A percentile compares a stretch with the other conserved stretches of the same genome.
phyloP scores from a whole-genome alignment of 2,329 filamentous ascomycete genomes.

The Biscogniauxia marginata region DNA sequence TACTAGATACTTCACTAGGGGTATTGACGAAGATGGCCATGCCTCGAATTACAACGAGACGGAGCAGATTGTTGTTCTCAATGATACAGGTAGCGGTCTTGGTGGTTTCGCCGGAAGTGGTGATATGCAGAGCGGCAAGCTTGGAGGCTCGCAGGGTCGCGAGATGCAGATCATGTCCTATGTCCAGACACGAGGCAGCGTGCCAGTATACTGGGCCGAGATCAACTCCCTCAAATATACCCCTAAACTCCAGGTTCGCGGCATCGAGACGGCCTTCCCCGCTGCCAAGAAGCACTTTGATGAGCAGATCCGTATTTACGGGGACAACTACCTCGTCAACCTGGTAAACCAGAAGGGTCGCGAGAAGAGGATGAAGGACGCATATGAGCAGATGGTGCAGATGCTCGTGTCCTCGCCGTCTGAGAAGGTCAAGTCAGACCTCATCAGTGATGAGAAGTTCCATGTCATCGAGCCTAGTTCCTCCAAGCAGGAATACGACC shows the following conservation, averaged over 20 bases:
- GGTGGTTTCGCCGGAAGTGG: conserved; percentile 78
- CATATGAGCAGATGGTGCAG: conserved; percentile 88
- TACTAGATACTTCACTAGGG: conserved; percentile 91
- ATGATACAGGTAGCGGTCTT: conserved; percentile 72
- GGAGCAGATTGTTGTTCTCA: conserved; percentile 86
- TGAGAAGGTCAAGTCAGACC: conserved; percentile 65
- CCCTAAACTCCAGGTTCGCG: conserved; percentile 83
- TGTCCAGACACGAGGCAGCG: conserved; percentile 93
- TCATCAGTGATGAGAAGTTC: conserved; percentile 74
- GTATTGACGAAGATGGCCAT: conserved; percentile 88
- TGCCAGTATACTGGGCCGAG: conserved; percentile 95
- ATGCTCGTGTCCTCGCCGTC: conserved; percentile 67
- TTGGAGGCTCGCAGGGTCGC: conserved; percentile 56
- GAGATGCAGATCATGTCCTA: conserved; percentile 92
- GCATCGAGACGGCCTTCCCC: conserved; percentile 74
- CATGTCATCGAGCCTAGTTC: conserved; percentile 68
- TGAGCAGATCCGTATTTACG: conserved; percentile 90
- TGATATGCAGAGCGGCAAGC: conserved; percentile 72
- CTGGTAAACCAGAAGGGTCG: conserved; percentile 95
- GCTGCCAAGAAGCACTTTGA: conserved; percentile 86
- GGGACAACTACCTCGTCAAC: conserved; percentile 96
- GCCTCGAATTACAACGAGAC: conserved; percentile 99
- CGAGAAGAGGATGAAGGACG: conserved; percentile 84
- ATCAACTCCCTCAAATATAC: conserved; percentile 91
- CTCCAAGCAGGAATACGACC: conserved; percentile 65